Percentiles rank a stretch among this genome's conserved stretches.
Conservation (phyloP, 1,284 basidiomycete genomes). For the Cutaneotrichosporon cutaneum region DNA sequence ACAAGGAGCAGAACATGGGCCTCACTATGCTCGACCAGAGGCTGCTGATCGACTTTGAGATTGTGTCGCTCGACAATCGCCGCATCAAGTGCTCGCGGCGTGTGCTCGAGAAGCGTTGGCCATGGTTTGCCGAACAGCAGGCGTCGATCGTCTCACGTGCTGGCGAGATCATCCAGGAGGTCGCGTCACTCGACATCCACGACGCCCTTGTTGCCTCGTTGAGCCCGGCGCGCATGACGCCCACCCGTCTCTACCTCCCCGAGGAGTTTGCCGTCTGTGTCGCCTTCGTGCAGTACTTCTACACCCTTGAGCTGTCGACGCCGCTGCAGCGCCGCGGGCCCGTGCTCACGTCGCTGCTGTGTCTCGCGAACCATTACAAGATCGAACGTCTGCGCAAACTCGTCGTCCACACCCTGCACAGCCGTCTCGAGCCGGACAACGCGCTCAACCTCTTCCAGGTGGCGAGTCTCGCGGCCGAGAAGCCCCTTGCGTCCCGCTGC, state of each 20-base stretch:
- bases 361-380: slow-evolving; percentile 79
- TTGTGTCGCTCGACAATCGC: slow-evolving; percentile 85
- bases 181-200: slow-evolving; percentile 38
- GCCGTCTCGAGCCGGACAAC: slow-evolving; percentile 73
- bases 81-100: slow-evolving; percentile 76
- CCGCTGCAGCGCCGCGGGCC: slow-evolving; percentile 86
- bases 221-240: slow-evolving; percentile 49
- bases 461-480: slow-evolving; percentile 82
- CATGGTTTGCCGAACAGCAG: slow-evolving; percentile 82
- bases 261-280: slow-evolving; percentile 86
- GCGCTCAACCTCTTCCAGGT: slow-evolving; percentile 91
- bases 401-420: slow-evolving; percentile 89
- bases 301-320: slow-evolving; percentile 78
- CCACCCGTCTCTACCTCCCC: slow-evolving; percentile 74
- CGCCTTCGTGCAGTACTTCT: slow-evolving; percentile 89
- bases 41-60: slow-evolving; percentile 77
- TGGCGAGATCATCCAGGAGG: slow-evolving; percentile 28
- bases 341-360: slow-evolving; percentile 79
- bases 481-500: slow-evolving; percentile 81
- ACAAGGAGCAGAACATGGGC: slow-evolving; percentile 65
- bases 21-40: slow-evolving; percentile 74
- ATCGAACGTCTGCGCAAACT: slow-evolving; percentile 71
- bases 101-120: slow-evolving; percentile 82
- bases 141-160: slow-evolving; percentile 33
- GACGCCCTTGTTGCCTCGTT: slow-evolving; percentile 41